Evolutionary conservation across 2,329 filamentous ascomycete species (phyloP), one percentile per base, ranked within the genome.

Genomic region (Emergomyces pasteurianus): DNA sequence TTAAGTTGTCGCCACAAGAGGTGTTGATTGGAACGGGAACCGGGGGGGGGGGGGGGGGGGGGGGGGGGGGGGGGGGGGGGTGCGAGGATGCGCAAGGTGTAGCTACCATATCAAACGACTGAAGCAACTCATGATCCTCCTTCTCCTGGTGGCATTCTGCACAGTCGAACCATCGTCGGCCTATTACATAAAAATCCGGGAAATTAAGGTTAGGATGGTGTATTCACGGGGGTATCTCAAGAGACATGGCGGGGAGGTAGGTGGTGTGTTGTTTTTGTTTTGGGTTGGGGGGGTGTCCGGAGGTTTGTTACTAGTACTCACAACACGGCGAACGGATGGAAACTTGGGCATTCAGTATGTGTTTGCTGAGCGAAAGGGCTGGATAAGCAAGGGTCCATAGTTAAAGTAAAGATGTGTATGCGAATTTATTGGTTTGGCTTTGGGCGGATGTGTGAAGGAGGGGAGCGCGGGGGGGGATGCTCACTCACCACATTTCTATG

Each of bases 281-380:
- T n/a, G n/a, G 55, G 49, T 1, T 21, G 42, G n/a, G n/a, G 42
- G 5, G 7, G 10, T 16, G 12, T n/a, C n/a, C n/a, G 31, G 31
- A 31, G 31, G 3, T 7, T 31, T 31, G 31, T 31, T 31, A 8
- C 8, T 49, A 12, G 16, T 43, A 76, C 86, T 69, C 83, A 92
- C 94, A 99, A 81, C 94, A 99, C 64, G 92, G 89, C 61, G 92
- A 94, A 69, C 94, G 89, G 78, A 99, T 95, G 61, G 92, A 81
- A 71, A 99, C 94, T 78, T 99, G 94, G 65, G 92, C 94, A 81
- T 99, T 99, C 75, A 99, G 86, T 71, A 99, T 81, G 80, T 99
- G 94, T 83, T 97, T 97, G 81, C 94, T 96, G 68, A 34, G 36
- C n/a, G 26, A 38, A 49, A 7, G 50, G 40, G 34, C n/a, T 38